Base-by-base conservation (phyloP, 306 rosid genomes). In the Dryas octopetala region DNA sequence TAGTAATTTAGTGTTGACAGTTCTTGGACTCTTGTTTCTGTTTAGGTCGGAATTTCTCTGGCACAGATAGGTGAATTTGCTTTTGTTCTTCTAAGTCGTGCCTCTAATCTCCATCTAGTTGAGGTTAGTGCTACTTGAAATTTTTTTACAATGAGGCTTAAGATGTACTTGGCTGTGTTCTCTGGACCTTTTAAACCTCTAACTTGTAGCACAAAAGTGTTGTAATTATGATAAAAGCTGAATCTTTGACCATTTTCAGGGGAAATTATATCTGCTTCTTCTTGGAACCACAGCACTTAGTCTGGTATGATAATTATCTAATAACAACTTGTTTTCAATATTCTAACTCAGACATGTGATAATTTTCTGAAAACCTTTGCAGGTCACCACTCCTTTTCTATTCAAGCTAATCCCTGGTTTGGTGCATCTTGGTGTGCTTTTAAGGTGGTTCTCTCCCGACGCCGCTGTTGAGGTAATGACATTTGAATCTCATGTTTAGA, bases 61-160 rank as follows among this genome's bases (percentile, higher is more conserved):
- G 99, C 99, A 62, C 99, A 96, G 78, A 96, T 96, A 78, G 99
- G 99, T 61, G 99, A 96, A 64, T 96, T 92, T 73, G 86, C 99
- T 59, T 96, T 96, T 85, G 99, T 96, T 86, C 98, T 96, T 86
- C 96, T 96, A 66, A 96, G 98, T 70, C 98, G 99, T 50, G 99
- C 99, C 70, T 96, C 98, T 28, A 92, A 92, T 90, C 94, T 96
- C 82, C 97, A 90, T 88, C 83, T 96, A 80, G 98, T 96, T 48
- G 97, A 92, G 99, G 99, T 88, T 74, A 74, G 96, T 73, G 55
- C 82, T 60, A 15, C 57, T 75, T 66, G 14, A 55, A 15, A 9
- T 46, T 70, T 38, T 32, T 52, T 63, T 3, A 3, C 9, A 17
- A 0, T 26, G 12, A 11, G 38, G 38, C 38, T 28, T 28, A 28